Evolutionary conservation across 345 rosid species (phyloP).

Genomic region (Sapria himalayana): DNA sequence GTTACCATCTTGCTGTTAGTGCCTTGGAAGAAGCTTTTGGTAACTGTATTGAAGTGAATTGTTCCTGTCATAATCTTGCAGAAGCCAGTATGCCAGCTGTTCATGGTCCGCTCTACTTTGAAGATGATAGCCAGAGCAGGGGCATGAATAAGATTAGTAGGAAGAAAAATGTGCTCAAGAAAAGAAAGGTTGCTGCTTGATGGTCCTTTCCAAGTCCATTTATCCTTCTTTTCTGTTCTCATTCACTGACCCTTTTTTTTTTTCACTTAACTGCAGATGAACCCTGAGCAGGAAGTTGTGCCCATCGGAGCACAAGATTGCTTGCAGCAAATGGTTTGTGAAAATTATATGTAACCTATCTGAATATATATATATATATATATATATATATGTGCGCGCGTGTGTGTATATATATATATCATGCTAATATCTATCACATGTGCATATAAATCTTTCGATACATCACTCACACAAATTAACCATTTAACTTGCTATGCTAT

Average conservation of each 20-base stretch:
- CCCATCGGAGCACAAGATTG: conserved; percentile 31
- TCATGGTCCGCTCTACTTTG: conserved; percentile 34
- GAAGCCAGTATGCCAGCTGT: conserved; percentile 27
- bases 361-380: not conserved
- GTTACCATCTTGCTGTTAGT: conserved; percentile 32
- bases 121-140: conserved; percentile 34
- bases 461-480: no score
- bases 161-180: conserved; percentile 45
- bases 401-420: no score
- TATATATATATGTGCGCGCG: not conserved
- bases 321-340: conserved; percentile 48
- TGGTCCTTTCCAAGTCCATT: not conserved
- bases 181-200: conserved; percentile 29
- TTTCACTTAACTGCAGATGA: conserved; percentile 21
- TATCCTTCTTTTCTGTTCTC: not conserved
- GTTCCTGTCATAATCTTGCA: conserved; percentile 26
- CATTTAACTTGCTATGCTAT: no score
- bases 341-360: not conserved
- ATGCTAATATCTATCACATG: no score
- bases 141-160: conserved; percentile 23
- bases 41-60: conserved; percentile 30
- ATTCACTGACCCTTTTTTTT: not conserved
- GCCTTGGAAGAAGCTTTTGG: conserved; percentile 38
- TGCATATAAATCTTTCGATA: no score
- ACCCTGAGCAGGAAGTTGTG: conserved; percentile 36